Conservation (phyloP, 805 yeast genomes). For the Candida insectorum region DNA sequence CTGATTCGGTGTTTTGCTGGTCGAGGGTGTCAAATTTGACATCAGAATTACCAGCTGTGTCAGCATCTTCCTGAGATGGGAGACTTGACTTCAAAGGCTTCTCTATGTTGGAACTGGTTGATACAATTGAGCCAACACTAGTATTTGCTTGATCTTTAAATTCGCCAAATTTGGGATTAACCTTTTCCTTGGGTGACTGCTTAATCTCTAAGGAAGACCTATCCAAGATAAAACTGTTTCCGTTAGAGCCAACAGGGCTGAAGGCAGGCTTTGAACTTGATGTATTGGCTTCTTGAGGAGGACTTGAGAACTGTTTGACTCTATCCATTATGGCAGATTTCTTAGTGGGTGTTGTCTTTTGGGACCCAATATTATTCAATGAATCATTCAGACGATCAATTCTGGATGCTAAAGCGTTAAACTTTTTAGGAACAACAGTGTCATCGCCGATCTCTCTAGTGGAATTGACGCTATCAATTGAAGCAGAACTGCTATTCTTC, state of each 20-base stretch:
- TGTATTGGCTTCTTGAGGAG: constrained; percentile 14
- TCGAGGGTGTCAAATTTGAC: background rate
- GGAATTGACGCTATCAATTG: background rate
- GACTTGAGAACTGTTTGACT: constrained; percentile 35
- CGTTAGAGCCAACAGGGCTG: constrained; percentile 7
- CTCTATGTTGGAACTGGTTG: constrained; percentile 5
- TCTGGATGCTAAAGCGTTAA: constrained; percentile 19
- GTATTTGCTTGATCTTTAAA: constrained; percentile 4
- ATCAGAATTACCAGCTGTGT: background rate
- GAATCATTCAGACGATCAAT: constrained; percentile 16
- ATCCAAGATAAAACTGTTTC: constrained; percentile 14
- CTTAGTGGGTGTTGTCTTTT: constrained; percentile 12
- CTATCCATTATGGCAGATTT: constrained; percentile 28
- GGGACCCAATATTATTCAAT: constrained; percentile 11
- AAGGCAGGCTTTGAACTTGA: constrained; percentile 13
- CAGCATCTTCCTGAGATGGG: constrained; percentile 4
- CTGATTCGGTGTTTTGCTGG: background rate
- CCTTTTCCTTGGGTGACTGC: constrained; percentile 9
- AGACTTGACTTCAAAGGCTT: too few relatives aligned
- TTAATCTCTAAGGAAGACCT: constrained; percentile 15
- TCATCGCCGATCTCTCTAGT: background rate
- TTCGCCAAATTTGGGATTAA: constrained; percentile 1
- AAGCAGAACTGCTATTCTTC: constrained; percentile 4
- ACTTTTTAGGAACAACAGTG: constrained; percentile 3
- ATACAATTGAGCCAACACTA: constrained; percentile 4